A percentile compares a stretch with the other conserved stretches of the same genome.
Evolutionary conservation across 192 early-diverging fungal genomes (phyloP).

Genomic region (Allomyces javanicus): DNA sequence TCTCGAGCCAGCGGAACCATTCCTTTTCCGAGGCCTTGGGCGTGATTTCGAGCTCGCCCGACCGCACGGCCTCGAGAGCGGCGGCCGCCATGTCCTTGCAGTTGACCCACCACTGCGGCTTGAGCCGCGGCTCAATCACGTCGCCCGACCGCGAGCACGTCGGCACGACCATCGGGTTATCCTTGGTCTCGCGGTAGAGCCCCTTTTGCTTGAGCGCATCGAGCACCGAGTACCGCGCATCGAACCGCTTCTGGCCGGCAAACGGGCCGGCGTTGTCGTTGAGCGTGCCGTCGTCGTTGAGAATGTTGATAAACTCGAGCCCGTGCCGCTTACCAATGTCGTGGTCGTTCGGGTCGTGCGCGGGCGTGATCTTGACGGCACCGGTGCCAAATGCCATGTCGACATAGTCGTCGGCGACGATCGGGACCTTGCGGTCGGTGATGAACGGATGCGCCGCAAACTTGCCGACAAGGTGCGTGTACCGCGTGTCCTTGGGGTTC

Average conservation of each 20-base stretch:
- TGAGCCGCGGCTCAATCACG: slow-evolving; percentile 92
- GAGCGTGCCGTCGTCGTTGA: slow-evolving; percentile 89
- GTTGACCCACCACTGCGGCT: slow-evolving; percentile 98
- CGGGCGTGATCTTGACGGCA: slow-evolving; percentile 97
- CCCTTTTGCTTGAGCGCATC: slow-evolving; percentile 75
- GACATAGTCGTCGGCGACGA: slow-evolving; percentile 64
- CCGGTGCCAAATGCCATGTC: slow-evolving; percentile 92
- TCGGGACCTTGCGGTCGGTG: slow-evolving; percentile 71
- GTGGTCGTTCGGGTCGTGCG: slow-evolving; percentile 95
- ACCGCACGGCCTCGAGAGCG: slow-evolving; percentile 56
- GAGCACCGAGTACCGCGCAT: slow-evolving; percentile 70
- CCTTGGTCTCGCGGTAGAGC: slow-evolving; percentile 61
- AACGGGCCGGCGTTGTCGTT: slow-evolving; percentile 84
- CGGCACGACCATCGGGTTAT: slow-evolving; percentile 88
- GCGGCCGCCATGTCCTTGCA: slow-evolving; percentile 69
- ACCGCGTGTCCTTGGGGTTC: slow-evolving; percentile 79
- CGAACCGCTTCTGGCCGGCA: slow-evolving; percentile 76
- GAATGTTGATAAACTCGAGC: slow-evolving; percentile 86
- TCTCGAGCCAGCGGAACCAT: slow-evolving; percentile 89
- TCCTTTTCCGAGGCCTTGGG: slow-evolving; percentile 76
- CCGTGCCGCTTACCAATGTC: slow-evolving; percentile 86
- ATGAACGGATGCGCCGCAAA: slow-evolving; percentile 85
- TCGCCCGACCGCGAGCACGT: slow-evolving; percentile 71
- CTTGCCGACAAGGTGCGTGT: slow-evolving; percentile 88
- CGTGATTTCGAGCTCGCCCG: slow-evolving; percentile 60